phyloP scores from a whole-genome alignment of 768 basidiomycete genomes.

The Pisolithus orientalis region DNA sequence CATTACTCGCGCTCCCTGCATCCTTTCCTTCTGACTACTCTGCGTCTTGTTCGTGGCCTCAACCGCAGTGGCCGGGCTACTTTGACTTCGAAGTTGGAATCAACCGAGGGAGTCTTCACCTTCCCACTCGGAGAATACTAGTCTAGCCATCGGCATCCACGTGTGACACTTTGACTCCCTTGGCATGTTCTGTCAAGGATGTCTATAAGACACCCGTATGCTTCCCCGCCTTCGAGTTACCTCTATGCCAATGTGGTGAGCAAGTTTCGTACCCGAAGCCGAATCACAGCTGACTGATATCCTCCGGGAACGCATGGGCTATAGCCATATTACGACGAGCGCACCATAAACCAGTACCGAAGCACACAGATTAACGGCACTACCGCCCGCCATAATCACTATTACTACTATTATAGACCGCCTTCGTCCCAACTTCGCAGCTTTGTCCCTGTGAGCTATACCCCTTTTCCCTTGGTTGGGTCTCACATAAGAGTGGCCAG shows the following conservation, averaged over 20 bases:
- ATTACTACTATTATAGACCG: not conserved
- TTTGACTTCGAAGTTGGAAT: too few relatives aligned
- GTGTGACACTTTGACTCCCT: too few relatives aligned
- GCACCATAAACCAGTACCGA: not conserved
- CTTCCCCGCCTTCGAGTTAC: not conserved
- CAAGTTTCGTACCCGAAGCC: not conserved
- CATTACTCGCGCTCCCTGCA: too few relatives aligned
- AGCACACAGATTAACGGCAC: not conserved
- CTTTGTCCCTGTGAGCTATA: not conserved
- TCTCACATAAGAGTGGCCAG: not conserved
- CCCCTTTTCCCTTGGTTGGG: not conserved
- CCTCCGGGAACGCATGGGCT: not conserved
- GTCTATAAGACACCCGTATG: conserved; percentile 1
- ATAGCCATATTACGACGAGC: not conserved
- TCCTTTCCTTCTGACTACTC: too few relatives aligned
- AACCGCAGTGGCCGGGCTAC: too few relatives aligned
- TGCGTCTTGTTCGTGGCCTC: too few relatives aligned
- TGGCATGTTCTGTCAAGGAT: not conserved
- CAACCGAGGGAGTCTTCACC: too few relatives aligned
- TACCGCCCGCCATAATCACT: not conserved
- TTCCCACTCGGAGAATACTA: too few relatives aligned
- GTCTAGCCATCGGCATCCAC: too few relatives aligned
- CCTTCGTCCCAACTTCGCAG: not conserved
- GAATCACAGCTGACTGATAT: not conserved
- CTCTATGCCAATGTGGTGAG: not conserved